phyloP scores from a whole-genome alignment of 176 grass and related monocot genomes.

The Zea luxurians region DNA sequence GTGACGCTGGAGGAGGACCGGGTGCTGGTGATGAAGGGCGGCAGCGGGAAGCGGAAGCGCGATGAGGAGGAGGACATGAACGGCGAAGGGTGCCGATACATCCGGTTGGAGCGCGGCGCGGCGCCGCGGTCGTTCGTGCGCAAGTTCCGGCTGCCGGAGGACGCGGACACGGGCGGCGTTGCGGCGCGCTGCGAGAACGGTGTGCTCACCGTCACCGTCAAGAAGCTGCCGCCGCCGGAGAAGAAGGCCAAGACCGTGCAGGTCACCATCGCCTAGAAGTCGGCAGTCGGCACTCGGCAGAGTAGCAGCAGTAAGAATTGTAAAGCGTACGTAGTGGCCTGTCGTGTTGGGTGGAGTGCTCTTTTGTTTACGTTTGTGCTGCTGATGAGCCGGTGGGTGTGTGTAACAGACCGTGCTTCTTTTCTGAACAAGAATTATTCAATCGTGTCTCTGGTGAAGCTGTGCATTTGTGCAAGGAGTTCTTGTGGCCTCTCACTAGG shows the following conservation, averaged over 20 bases:
- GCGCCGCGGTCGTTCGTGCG: conserved; percentile 40
- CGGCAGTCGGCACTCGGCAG: background rate
- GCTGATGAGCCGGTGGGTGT: background rate
- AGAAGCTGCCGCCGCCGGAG: conserved; percentile 71
- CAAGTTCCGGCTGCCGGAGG: conserved; percentile 64
- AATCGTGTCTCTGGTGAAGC: too few species aligned
- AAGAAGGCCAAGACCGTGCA: conserved; percentile 63
- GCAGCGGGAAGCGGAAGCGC: conserved; percentile 52
- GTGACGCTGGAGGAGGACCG: conserved; percentile 86
- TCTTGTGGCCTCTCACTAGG: too few species aligned
- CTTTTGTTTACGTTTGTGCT: background rate
- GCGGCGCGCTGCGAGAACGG: conserved; percentile 64
- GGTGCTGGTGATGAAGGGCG: conserved; percentile 64
- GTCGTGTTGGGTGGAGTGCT: background rate
- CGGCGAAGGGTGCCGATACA: conserved; percentile 59
- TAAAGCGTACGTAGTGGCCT: background rate
- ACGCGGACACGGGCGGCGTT: conserved; percentile 47
- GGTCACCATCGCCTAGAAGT: conserved; percentile 42
- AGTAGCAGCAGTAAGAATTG: background rate
- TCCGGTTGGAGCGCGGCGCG: conserved; percentile 54
- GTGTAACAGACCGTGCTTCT: background rate
- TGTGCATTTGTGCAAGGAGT: too few species aligned
- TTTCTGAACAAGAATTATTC: background rate
- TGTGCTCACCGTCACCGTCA: conserved; percentile 58
- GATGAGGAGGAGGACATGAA: conserved; percentile 49